Evolutionary conservation across 1,284 basidiomycete species (phyloP).

Genomic region (Naganishia sp.): DNA sequence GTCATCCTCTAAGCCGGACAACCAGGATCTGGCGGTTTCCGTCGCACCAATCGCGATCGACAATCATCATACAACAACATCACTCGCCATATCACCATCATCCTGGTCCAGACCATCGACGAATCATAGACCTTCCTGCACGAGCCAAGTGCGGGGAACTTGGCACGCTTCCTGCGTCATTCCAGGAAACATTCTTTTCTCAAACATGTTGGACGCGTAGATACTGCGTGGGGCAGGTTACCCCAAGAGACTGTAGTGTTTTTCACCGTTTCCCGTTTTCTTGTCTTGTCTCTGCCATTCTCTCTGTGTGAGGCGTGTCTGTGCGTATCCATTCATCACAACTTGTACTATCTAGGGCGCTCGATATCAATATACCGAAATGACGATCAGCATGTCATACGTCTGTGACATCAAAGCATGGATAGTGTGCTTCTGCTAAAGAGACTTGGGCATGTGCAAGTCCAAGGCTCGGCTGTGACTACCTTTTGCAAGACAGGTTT

Average conservation of each 20-base stretch:
- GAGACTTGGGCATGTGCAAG: not conserved
- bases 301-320: constrained; percentile 16
- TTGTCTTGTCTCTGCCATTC: constrained; percentile 6
- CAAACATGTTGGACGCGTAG: too few relatives aligned
- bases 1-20: constrained; percentile 64
- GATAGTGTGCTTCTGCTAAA: not conserved
- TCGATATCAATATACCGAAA: constrained; percentile 8
- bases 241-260: too few relatives aligned
- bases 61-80: not conserved
- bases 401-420: not conserved
- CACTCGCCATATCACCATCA: not conserved
- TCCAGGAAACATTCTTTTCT: too few relatives aligned
- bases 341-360: constrained; percentile 24
- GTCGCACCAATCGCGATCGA: too few relatives aligned
- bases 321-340: constrained; percentile 1
- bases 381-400: not conserved
- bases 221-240: too few relatives aligned
- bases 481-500: too few relatives aligned
- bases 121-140: too few relatives aligned
- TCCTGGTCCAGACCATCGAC: too few relatives aligned
- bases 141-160: too few relatives aligned
- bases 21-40: too few relatives aligned
- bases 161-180: too few relatives aligned
- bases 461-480: not conserved
- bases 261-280: constrained; percentile 1